These are phyloP conservation scores for Colletotrichum lini DNA, from an alignment of 2,329 filamentous ascomycete genomes.

Conservation along the genomic window DNA sequence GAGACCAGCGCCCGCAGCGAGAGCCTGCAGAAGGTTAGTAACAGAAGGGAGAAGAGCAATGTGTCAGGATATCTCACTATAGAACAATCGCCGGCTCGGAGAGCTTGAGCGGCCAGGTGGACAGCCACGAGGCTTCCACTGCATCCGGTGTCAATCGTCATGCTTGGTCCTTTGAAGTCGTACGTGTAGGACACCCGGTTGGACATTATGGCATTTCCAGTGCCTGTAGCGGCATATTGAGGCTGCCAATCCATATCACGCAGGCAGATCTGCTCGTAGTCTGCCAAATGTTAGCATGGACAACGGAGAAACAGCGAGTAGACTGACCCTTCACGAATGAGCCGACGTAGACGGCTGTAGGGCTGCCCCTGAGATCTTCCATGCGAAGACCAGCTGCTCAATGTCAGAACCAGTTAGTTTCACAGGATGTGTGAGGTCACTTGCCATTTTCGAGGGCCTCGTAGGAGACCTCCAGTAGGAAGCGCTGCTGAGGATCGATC, in stretches of 20 bases:
- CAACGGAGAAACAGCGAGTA: constrained; percentile 6
- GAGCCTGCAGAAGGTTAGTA: constrained; percentile 52
- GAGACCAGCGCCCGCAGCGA: constrained; percentile 66
- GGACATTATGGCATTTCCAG: constrained; percentile 66
- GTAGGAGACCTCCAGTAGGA: constrained; percentile 65
- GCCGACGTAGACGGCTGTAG: constrained; percentile 65
- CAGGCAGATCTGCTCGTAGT: constrained; percentile 66
- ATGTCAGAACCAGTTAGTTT: neutral
- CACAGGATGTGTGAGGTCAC: constrained; percentile 22
- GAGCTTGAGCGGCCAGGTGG: constrained; percentile 66
- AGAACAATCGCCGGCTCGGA: constrained; percentile 61
- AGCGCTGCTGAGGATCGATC: constrained; percentile 68
- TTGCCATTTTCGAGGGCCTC: constrained; percentile 66
- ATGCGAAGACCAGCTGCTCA: constrained; percentile 59
- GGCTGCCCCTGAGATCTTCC: constrained; percentile 59
- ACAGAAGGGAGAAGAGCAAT: neutral
- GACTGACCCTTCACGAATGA: constrained; percentile 64
- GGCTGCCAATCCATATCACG: constrained; percentile 65
- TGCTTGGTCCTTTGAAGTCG: constrained; percentile 68
- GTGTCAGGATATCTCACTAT: constrained; percentile 48
- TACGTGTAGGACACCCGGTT: constrained; percentile 71
- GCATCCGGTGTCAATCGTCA: constrained; percentile 73
- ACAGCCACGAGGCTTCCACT: constrained; percentile 69
- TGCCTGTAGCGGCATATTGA: constrained; percentile 67
- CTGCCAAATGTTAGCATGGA: constrained; percentile 47